Evolutionary conservation across 2,329 filamentous ascomycete species (phyloP).

Genomic region (Acrocalymma vagum): DNA sequence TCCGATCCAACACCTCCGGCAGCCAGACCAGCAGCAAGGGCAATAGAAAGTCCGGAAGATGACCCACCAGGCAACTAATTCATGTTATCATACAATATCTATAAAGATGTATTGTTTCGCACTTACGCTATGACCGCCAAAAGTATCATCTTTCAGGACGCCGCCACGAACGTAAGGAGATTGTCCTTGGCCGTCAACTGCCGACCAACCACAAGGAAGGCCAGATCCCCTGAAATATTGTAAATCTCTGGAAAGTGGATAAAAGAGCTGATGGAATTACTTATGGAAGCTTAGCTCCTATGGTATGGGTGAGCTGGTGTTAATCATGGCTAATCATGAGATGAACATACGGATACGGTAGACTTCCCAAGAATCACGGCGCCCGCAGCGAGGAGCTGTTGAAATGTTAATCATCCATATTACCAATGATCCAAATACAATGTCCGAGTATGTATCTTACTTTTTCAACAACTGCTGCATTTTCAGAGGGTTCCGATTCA

Average conservation of each 20-base stretch:
- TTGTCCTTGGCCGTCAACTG: slow-evolving; percentile 34
- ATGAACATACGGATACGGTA: too few relatives aligned
- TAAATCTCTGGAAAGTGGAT: not conserved
- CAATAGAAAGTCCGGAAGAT: slow-evolving; percentile 30
- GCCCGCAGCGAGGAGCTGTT: slow-evolving; percentile 35
- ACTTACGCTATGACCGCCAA: slow-evolving; percentile 5
- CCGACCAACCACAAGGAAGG: slow-evolving; percentile 32
- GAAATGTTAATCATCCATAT: too few relatives aligned
- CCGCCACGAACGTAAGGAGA: slow-evolving; percentile 26
- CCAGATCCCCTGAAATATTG: too few relatives aligned
- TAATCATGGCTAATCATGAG: too few relatives aligned
- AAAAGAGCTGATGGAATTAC: not conserved
- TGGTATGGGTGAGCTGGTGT: too few relatives aligned
- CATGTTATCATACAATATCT: too few relatives aligned
- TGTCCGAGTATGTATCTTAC: too few relatives aligned
- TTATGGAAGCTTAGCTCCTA: slow-evolving; percentile 38
- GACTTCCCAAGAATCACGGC: slow-evolving; percentile 46
- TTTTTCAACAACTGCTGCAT: too few relatives aligned
- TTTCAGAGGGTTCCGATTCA: slow-evolving; percentile 23
- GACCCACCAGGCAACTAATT: slow-evolving; percentile 18
- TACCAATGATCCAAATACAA: too few relatives aligned
- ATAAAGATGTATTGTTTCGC: too few relatives aligned
- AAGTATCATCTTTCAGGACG: slow-evolving; percentile 1
- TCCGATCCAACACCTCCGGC: slow-evolving; percentile 37
- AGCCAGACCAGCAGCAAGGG: slow-evolving; percentile 38